Conservation (phyloP, 768 basidiomycete species). For the Trametes sanguinea region DNA sequence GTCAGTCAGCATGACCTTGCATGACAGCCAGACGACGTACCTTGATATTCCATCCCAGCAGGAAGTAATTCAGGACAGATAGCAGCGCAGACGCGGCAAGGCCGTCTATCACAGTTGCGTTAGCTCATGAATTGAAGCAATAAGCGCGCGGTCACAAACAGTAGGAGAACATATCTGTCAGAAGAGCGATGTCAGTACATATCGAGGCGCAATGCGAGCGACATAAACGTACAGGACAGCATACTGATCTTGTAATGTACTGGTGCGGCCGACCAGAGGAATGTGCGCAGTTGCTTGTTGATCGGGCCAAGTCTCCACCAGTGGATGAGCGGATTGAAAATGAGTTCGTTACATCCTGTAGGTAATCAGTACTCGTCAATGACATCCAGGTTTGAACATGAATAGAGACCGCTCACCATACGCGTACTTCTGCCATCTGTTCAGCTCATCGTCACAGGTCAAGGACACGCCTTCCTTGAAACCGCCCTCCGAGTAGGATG, state of each 20-base stretch:
- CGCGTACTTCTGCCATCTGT: conserved; percentile 89
- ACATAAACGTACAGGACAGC: conserved; percentile 62
- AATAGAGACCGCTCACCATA: conserved; percentile 48
- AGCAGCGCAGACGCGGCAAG: conserved; percentile 64
- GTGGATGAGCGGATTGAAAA: conserved; percentile 79
- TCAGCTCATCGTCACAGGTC: conserved; percentile 88
- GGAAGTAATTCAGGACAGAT: conserved; percentile 66
- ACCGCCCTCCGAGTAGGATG: conserved; percentile 79
- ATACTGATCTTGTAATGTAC: conserved; percentile 84
- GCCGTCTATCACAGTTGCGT: conserved; percentile 41
- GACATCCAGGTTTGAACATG: too few relatives aligned
- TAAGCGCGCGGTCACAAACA: conserved; percentile 26
- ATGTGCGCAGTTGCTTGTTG: conserved; percentile 75
- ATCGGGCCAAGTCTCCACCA: conserved; percentile 85
- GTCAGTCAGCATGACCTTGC: neutral
- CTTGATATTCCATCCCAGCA: conserved; percentile 45
- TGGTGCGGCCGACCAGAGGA: conserved; percentile 76
- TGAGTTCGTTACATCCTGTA: conserved; percentile 69
- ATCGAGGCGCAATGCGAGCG: rapidly evolving
- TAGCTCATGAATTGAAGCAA: neutral
- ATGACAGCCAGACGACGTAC: conserved; percentile 29
- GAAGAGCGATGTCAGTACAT: neutral
- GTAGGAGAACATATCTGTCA: conserved; percentile 47
- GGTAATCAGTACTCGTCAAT: too few relatives aligned
- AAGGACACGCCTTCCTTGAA: conserved; percentile 95